Evolutionary conservation across 2,329 filamentous ascomycete genomes (phyloP), one percentile per base, ranked within the genome.

Genomic region (Tolypocladium cylindrosporum): DNA sequence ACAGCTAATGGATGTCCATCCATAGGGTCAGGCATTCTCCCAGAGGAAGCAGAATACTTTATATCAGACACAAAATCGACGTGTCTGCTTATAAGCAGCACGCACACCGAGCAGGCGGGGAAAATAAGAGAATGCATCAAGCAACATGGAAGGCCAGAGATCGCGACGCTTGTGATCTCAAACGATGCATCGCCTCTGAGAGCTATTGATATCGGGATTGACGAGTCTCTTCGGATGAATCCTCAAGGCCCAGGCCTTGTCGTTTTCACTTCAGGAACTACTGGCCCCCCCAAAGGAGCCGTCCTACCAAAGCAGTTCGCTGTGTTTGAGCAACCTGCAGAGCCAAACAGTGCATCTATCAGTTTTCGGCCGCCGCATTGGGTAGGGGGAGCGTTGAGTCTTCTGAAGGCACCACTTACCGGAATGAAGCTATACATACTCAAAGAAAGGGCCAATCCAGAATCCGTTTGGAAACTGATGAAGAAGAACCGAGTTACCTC

Each of bases 281-380:
- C 88, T 0, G 88, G 88, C 27, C 79, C 85, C 66, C 88, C 88
- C 55, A 91, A 91, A 72, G 88, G 88, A 59, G 89, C 91, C 1
- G 79, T 90, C 24, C 75, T 96, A 61, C 62, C 62, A 2, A 48
- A 59, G 19, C 43, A 43, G 16, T 61, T 55, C 51, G 53, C 59
- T 21, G 42, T 43, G 2, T 55, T 54, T 19, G 24, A 41, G 2
- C 53, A 52, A 0, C 43, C 58, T 8, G 58, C 55, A 2, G 36
- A 55, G 6, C 45, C 57, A 19, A 58, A 56, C 10, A 54, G 54
- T 42, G 57, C 57, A 13, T 55, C 58, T 8, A 24, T 66, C 42
- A 59, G 55, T 48, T 63, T 57, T 51, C 62, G 63, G 3, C 62
- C 64, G 3, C 55, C 58, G 4, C 60, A 65, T 42, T 66, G 64